Base-by-base conservation (phyloP, 2,329 filamentous ascomycete species). In the Nothophaeocryptopus gaeumannii region DNA sequence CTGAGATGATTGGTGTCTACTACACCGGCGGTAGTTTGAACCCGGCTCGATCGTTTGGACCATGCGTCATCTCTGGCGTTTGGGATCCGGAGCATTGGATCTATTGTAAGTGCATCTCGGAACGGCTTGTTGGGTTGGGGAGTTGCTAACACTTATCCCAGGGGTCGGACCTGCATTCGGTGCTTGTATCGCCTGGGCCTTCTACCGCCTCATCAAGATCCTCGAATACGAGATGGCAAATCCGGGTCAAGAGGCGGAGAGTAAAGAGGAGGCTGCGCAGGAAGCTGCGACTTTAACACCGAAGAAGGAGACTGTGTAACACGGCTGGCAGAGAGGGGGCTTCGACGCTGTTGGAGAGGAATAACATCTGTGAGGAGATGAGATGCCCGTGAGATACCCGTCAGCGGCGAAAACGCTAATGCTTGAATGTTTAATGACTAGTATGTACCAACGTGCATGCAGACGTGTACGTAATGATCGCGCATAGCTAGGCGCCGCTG, bases 1-100 rank as follows among this genome's bases (percentile, higher is more conserved):
- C 72, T 26, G 72, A 77, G 51, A 61, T 78, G 41, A 56, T 62
- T 11, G 65, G 65, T 12, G 71, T 40, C 49, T 76, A 55, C 51
- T 64, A 62, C 51, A 64, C 62, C n/a, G 62, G 73, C 63, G 51
- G 72, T 9, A 63, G 59, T 44, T 55, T 69, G 16, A 70, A 70
- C 50, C 67, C 67, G 14, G 67, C 67, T 5, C 58, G 67, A 33
- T 67, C 63, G 0, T 68, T 70, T 51, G 67, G 66, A 13, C 66
- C 58, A 16, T 59, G 57, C 30, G 57, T 59, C 29, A 50, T 59
- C 43, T 59, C 57, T 12, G 57, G 57, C 8, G 53, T 55, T 2
- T 59, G 57, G 57, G 57, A 59, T 26, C 20, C 20, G 4, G 57
- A 59, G 32, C 57, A 59, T 13, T 59, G 57, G 57, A 59, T 59